Evolutionary conservation across 805 yeast genomes (phyloP).

Genomic region (Ogataea naganishii): DNA sequence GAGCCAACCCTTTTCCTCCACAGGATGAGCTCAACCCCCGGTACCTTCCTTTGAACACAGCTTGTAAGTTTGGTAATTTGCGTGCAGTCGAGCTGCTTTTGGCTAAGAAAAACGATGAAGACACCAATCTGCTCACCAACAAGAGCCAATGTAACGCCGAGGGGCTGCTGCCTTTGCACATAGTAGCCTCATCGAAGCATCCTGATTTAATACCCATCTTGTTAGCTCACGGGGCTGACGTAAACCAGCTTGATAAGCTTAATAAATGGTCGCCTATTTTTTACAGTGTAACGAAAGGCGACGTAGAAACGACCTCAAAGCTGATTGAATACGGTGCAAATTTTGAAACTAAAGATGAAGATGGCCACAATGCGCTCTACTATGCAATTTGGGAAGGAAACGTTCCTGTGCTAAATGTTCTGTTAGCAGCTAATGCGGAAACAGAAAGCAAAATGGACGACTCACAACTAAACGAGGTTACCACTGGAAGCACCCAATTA

Average conservation of each 20-base stretch:
- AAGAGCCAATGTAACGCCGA: conserved; percentile 69
- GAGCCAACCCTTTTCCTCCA: conserved; percentile 38
- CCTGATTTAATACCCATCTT: conserved; percentile 58
- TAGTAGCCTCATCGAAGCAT: conserved; percentile 81
- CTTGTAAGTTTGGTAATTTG: conserved; percentile 78
- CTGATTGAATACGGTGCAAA: conserved; percentile 70
- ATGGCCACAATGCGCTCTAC: conserved; percentile 71
- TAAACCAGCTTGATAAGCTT: conserved; percentile 73
- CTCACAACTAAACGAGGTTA: conserved; percentile 1
- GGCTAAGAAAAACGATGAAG: conserved; percentile 22
- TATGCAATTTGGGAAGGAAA: conserved; percentile 95
- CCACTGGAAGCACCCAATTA: not conserved
- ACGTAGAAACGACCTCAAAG: conserved; percentile 56
- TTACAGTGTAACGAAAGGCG: conserved; percentile 85
- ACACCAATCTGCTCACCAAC: conserved; percentile 21
- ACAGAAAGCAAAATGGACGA: conserved; percentile 3
- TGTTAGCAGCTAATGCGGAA: conserved; percentile 33
- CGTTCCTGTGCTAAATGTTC: conserved; percentile 64
- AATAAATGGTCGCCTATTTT: conserved; percentile 93
- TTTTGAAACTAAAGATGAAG: conserved; percentile 62
- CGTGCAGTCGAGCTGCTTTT: conserved; percentile 60
- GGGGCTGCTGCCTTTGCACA: conserved; percentile 82
- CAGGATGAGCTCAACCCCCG: conserved; percentile 47
- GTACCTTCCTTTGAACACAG: conserved; percentile 73
- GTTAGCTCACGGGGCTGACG: conserved; percentile 62